Evolutionary conservation across 2,329 filamentous ascomycete genomes (phyloP).

Genomic region (Aspergillus ibericus): DNA sequence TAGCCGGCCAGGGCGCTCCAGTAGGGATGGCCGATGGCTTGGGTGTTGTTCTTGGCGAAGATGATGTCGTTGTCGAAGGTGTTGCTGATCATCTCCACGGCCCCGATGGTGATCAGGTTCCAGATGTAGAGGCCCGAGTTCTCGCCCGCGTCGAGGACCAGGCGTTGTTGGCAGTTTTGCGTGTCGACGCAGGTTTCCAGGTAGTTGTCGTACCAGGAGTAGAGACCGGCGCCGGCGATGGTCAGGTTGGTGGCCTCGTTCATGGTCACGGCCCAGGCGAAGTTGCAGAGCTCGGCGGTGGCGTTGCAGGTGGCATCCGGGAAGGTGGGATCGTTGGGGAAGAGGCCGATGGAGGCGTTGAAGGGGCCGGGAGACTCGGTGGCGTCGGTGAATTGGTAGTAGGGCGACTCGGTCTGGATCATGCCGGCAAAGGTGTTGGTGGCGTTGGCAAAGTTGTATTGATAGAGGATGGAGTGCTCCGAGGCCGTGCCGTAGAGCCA

Average conservation of each 20-base stretch:
- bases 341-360: neutral
- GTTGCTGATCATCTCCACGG: neutral
- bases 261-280: neutral
- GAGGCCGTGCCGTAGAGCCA: constrained; percentile 50
- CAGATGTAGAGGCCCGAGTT: neutral
- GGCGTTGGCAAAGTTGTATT: constrained; percentile 49
- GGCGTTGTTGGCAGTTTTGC: neutral
- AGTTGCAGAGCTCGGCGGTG: neutral
- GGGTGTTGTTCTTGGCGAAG: neutral
- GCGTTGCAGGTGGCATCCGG: neutral
- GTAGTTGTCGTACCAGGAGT: neutral
- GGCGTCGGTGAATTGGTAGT: constrained; percentile 11
- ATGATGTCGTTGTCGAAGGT: neutral
- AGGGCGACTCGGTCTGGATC: constrained; percentile 36
- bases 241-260: neutral
- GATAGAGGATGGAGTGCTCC: constrained; percentile 51
- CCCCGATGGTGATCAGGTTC: constrained; percentile 4
- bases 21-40: neutral
- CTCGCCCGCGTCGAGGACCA: neutral
- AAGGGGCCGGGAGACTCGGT: neutral
- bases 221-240: neutral
- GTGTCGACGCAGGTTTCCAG: neutral
- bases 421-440: constrained; percentile 44
- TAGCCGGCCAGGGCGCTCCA: neutral
- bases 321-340: neutral